A percentile compares a stretch with the other conserved stretches of the same genome.
phyloP scores from a whole-genome alignment of 257 asterid genomes.

The Osmanthus fragrans region DNA sequence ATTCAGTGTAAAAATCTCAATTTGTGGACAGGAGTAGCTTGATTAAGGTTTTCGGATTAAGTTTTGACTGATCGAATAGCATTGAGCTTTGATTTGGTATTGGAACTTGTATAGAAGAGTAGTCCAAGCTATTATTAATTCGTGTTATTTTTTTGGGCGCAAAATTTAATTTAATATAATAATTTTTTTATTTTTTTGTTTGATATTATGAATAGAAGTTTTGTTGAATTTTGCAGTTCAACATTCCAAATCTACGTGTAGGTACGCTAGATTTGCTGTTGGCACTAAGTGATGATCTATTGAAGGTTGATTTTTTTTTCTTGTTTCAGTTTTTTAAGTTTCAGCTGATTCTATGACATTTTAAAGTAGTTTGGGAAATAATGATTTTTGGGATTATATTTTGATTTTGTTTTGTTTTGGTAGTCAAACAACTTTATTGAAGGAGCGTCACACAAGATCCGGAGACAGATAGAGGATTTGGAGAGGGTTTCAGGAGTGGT shows the following conservation, averaged over 20 bases:
- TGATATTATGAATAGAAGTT: background rate
- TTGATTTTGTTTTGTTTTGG: background rate
- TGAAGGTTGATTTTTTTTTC: conserved; percentile 47
- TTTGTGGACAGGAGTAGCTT: background rate
- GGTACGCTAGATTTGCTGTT: conserved; percentile 81
- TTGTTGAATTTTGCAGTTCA: conserved; percentile 57
- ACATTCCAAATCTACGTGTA: conserved; percentile 86
- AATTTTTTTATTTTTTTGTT: background rate
- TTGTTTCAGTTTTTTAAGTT: background rate
- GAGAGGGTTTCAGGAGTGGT: conserved; percentile 77
- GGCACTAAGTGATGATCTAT: conserved; percentile 70
- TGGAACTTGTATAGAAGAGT: background rate
- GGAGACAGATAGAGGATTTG: conserved; percentile 84
- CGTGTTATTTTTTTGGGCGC: background rate
- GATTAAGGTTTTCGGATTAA: background rate
- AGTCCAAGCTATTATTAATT: background rate
- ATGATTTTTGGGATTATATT: conserved; percentile 5
- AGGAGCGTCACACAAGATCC: conserved; percentile 78
- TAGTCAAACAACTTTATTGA: conserved; percentile 86
- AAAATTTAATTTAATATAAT: background rate
- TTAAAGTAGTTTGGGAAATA: conserved; percentile 3
- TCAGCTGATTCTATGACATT: conserved; percentile 17
- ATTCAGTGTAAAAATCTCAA: background rate
- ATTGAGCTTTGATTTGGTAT: no score
- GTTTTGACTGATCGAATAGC: background rate